Evolutionary conservation across 2,329 filamentous ascomycete species (phyloP), one percentile per base, ranked within the genome.

Genomic region (Pseudogymnoascus sp.): DNA sequence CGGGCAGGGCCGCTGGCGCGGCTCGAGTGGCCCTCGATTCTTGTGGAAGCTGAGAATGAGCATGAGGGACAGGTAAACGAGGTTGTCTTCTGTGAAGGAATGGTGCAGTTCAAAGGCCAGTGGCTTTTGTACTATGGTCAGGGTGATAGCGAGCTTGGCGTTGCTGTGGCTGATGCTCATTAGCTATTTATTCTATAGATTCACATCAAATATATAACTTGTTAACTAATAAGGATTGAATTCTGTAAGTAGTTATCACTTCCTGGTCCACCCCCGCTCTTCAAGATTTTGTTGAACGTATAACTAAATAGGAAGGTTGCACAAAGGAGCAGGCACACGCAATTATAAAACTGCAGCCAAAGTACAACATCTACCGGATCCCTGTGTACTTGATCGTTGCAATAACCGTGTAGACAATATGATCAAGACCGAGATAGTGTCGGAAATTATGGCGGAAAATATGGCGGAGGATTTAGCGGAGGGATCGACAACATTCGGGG

Each of bases 121-220:
- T 73, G 71, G 71, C 68, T 70, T 31, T 50, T 72, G 62, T 72
- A 72, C 59, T 72, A 69, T 63, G 70, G 70, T 14, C 65, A 70
- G 61, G 69, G 65, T 14, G 69, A 72, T 60, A 33, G 24, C 16
- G 26, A 31, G 26, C 56, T 60, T 33, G 19, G 22, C 28, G 56
- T 60, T 60, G 56, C 56, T 19, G 16, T 19, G 26, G 19, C 56
- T 37, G 33, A 37, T 37, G 33, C 33, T 37, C 33, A 37, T 37
- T 37, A 37, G 33, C 33, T 37, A 37, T 37, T 37, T 37, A 37
- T 37, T 12, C 10, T 14, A 37, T 37, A 37, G 10, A 37, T 37
- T 37, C 33, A 37, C 4, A 37, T 37, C 11, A 37, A 37, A 14
- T 37, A 37, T 37, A 37, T 11, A 37, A 37, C 33, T 37, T 37